phyloP scores from a whole-genome alignment of 805 yeast species.

The Candida hispaniensis region DNA sequence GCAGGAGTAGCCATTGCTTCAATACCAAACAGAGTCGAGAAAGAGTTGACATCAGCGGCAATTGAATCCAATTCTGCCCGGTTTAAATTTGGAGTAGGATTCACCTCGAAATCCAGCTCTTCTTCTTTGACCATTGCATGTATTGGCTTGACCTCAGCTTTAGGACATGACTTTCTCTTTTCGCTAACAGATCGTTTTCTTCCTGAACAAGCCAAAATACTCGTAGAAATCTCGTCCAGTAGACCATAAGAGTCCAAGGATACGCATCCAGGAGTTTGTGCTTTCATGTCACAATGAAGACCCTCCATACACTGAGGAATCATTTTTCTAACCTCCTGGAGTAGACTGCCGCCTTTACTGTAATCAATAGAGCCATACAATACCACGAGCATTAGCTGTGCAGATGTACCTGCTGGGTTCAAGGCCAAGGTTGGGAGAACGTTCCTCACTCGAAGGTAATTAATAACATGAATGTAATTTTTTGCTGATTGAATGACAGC shows the following conservation, averaged over 20 bases:
- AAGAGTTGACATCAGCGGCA: conserved; percentile 3
- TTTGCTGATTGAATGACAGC: conserved; percentile 29
- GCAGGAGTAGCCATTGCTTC: conserved; percentile 14
- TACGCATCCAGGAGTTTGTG: conserved; percentile 21
- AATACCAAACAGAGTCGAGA: conserved; percentile 4
- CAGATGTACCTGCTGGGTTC: conserved; percentile 22
- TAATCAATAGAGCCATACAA: conserved; percentile 62
- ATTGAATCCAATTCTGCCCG: no score
- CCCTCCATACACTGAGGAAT: conserved; percentile 29
- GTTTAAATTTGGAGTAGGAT: conserved; percentile 3
- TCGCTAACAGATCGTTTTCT: conserved; percentile 6
- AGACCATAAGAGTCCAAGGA: conserved; percentile 18
- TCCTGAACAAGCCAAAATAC: conserved; percentile 16
- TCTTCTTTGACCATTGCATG: conserved; percentile 9
- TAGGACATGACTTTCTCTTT: conserved; percentile 1
- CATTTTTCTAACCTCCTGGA: conserved; percentile 54
- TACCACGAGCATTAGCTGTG: conserved; percentile 24
- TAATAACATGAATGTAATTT: conserved; percentile 23
- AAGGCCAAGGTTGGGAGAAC: conserved; percentile 26
- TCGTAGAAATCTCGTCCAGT: conserved; percentile 21
- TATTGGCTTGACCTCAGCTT: conserved; percentile 3
- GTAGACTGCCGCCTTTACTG: conserved; percentile 70
- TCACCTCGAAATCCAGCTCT: not conserved
- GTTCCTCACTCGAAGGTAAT: conserved; percentile 23
- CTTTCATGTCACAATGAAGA: conserved; percentile 20